phyloP scores from a whole-genome alignment of 345 rosid species.

The Rubroshorea leprosula region DNA sequence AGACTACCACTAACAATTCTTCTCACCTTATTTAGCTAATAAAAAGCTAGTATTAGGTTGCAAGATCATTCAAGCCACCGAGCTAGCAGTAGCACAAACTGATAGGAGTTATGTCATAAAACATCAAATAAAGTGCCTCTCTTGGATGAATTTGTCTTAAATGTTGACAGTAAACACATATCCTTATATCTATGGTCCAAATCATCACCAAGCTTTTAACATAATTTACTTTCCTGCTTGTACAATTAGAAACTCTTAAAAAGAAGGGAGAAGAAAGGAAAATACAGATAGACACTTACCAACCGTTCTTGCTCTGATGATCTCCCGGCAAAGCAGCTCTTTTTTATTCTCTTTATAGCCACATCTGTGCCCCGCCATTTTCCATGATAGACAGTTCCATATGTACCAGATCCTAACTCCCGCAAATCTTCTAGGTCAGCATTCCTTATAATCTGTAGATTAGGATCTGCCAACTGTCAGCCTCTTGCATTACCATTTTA shows the following conservation, averaged over 20 bases:
- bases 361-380: conserved; percentile 79
- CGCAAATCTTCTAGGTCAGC: conserved; percentile 62
- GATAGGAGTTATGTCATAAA: neutral
- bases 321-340: conserved; percentile 55
- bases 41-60: neutral
- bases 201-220: conserved; percentile 1
- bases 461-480: conserved; percentile 20
- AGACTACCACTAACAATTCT: neutral
- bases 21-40: neutral
- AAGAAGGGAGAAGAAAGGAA: conserved; percentile 9
- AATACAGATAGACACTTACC: conserved; percentile 33
- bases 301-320: conserved; percentile 62
- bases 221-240: neutral
- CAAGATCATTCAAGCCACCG: neutral
- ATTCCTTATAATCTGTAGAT: conserved; percentile 50
- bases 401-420: conserved; percentile 67
- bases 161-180: neutral
- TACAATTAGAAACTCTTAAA: conserved; percentile 3
- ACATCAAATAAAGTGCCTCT: neutral
- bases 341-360: conserved; percentile 63
- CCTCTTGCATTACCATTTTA: neutral
- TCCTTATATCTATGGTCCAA: neutral
- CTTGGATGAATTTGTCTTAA: neutral
- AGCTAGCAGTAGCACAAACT: no score
- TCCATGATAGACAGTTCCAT: conserved; percentile 74